Evolutionary conservation across 768 basidiomycete genomes (phyloP).

Genomic region (Strobilomyces echinocephalus): DNA sequence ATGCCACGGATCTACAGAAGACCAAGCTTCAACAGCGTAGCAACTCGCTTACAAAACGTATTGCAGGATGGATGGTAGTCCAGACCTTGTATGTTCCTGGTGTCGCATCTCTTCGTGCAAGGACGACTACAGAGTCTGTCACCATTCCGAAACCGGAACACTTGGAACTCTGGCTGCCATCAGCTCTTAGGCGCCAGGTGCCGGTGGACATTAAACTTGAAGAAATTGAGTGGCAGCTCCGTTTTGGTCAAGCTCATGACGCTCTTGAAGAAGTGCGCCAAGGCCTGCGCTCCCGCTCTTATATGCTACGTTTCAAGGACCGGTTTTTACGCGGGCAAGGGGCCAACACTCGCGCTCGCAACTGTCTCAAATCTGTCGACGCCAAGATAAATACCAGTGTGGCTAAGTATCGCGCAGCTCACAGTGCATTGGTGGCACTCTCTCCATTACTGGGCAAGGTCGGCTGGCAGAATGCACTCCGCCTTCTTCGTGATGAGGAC

Average conservation of each 20-base stretch:
- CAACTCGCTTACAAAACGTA: neutral
- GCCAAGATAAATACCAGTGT: neutral
- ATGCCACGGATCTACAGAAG: slow-evolving; percentile 28
- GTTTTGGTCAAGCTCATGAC: neutral
- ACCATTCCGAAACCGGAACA: no score
- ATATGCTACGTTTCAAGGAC: neutral
- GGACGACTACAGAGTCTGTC: no score
- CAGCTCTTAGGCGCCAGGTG: no score
- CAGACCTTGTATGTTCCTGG: neutral
- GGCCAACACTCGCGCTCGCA: neutral
- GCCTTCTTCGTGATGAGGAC: no score
- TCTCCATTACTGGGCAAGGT: no score
- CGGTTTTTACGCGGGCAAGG: neutral
- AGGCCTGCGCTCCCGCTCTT: neutral
- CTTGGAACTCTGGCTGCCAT: no score
- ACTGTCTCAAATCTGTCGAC: no score
- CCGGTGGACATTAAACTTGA: neutral
- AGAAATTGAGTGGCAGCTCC: neutral
- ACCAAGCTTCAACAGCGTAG: neutral
- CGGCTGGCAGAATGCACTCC: no score
- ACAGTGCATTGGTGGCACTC: neutral
- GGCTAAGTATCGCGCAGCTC: neutral
- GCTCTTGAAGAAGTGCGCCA: neutral
- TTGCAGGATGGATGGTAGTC: neutral
- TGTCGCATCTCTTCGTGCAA: neutral